These are phyloP conservation scores for Boletellus deceptivus DNA, from an alignment of 1,284 basidiomycete species.

Conservation along the genomic window DNA sequence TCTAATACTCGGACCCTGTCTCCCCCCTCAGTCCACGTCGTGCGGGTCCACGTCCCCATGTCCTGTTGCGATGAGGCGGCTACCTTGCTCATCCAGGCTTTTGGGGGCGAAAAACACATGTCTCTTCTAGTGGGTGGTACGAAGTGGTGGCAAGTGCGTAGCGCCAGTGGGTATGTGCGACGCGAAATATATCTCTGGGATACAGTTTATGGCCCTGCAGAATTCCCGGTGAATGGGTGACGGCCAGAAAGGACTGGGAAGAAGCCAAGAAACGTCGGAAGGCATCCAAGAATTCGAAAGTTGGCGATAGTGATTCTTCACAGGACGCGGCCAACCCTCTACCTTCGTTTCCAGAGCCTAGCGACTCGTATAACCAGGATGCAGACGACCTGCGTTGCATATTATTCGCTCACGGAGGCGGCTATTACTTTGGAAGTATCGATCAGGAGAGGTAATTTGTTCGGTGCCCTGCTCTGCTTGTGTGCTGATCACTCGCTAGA, in stretches of 20 bases:
- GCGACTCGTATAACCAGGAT: conserved; percentile 53
- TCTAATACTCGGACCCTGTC: conserved; percentile 84
- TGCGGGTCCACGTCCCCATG: conserved; percentile 74
- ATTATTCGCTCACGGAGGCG: conserved; percentile 82
- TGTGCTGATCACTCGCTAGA: conserved; percentile 35
- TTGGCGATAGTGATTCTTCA: conserved; percentile 8
- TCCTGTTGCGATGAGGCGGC: conserved; percentile 81
- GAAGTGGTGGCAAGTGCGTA: conserved; percentile 96
- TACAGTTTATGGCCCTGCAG: conserved; percentile 37
- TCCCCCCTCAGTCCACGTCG: conserved; percentile 85
- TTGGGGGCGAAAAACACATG: conserved; percentile 81
- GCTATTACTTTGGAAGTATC: conserved; percentile 80
- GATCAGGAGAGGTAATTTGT: conserved; percentile 65
- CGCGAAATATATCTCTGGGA: not conserved
- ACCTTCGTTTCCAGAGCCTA: conserved; percentile 25
- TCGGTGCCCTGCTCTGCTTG: conserved; percentile 9
- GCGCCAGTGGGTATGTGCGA: conserved; percentile 58
- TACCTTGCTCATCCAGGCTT: conserved; percentile 67
- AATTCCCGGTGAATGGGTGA: conserved; percentile 90
- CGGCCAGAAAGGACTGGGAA: conserved; percentile 69
- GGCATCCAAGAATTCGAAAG: conserved; percentile 39
- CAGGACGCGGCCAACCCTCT: conserved; percentile 19
- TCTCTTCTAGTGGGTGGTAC: conserved; percentile 81
- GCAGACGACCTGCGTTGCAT: conserved; percentile 88
- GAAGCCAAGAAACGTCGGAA: conserved; percentile 57